Base-by-base conservation (phyloP, 768 basidiomycete species). In the Hygrophoropsis aurantiaca region DNA sequence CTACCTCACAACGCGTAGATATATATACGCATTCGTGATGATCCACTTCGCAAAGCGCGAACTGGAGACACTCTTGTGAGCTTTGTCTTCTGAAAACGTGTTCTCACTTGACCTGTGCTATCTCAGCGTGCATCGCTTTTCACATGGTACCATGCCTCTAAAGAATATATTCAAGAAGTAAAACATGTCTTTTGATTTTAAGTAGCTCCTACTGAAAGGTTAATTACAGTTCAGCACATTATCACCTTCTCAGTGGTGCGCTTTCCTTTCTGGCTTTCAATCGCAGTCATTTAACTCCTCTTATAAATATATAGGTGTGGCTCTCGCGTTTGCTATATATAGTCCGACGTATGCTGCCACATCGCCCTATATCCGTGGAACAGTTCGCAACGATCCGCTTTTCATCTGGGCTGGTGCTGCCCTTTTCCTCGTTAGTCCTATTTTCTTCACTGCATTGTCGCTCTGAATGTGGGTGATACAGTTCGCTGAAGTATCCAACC, bases 31-130 rank as follows among this genome's bases (percentile, higher is more conserved):
- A 3, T 77, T 97, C 54, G 82, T 92, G 27, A 74, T 97, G 67
- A 59, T 86, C 13, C 97, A 99, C 64, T 98, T 94, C 68, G 50
- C 80, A 37, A 99, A 99, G 69, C 86, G 97, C 43, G 92, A 95
- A 60, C 65, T 91, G 16, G 97, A 99, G 69, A 94, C 97, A 2
- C 47, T 94, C 4, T 95, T 93, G 90, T 89, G 45, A 46, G 85
- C 26, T 26, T 3, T 21, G 11, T 13, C 3, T 35, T 15, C 35
- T 21, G 24, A 13, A 48, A 20, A 18, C 23, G 11, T 20, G 15
- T 39, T 24, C 11, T 19, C 4, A 23, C 38, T 52, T 40, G 57
- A 10, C 42, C 19, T 36, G 8, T 30, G 9, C 25, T n/a, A 37
- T 18, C 38, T 6, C 18, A 91, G 89, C 59, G 81, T 99, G 2